These are phyloP conservation scores for Aspergillus fumigatus DNA, from an alignment of 2,329 filamentous ascomycete genomes.

Conservation along the genomic window DNA sequence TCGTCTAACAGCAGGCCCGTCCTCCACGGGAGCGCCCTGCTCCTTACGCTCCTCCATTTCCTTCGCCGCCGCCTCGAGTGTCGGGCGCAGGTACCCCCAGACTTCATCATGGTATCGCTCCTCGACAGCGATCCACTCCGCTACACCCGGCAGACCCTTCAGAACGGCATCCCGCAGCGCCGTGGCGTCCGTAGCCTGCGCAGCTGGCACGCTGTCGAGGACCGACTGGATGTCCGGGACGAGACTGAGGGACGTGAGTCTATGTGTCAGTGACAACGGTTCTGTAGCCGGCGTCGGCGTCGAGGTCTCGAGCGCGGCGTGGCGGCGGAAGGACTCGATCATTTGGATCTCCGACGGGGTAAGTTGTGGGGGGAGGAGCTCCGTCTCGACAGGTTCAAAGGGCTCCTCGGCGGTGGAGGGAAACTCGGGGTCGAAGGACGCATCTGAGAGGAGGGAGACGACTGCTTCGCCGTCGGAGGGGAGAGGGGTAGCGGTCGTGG, in stretches of 20 bases:
- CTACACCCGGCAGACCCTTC: slow-evolving; percentile 26
- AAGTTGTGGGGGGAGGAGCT: slow-evolving; percentile 18
- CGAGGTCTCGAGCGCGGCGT: slow-evolving; percentile 4
- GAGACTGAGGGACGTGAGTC: slow-evolving; percentile 27
- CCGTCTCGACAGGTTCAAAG: slow-evolving; percentile 18
- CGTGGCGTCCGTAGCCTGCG: slow-evolving; percentile 8
- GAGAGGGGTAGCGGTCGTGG: slow-evolving; percentile 3
- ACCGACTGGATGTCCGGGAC: slow-evolving; percentile 31
- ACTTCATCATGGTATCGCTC: slow-evolving; percentile 54
- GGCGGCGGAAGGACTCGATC: slow-evolving; percentile 29
- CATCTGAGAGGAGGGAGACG: slow-evolving; percentile 33
- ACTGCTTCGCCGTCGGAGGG: slow-evolving; percentile 41
- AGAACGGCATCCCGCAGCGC: slow-evolving; percentile 28
- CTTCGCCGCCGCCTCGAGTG: slow-evolving; percentile 52
- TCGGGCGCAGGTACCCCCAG: slow-evolving; percentile 59
- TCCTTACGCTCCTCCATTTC: slow-evolving; percentile 47
- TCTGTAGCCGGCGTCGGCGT: slow-evolving; percentile 1
- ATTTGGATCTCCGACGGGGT: slow-evolving; percentile 24
- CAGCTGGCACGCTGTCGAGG: slow-evolving; percentile 20
- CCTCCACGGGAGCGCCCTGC: slow-evolving; percentile 9
- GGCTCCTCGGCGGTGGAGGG: slow-evolving; percentile 20
- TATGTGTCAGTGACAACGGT: slow-evolving; percentile 4
- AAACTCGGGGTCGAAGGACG: slow-evolving; percentile 29
- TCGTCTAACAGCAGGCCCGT: slow-evolving; percentile 35
- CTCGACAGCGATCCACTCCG: slow-evolving; percentile 32